Conservation (phyloP, 2,329 filamentous ascomycete species). For the Trichocomaceae sp. region DNA sequence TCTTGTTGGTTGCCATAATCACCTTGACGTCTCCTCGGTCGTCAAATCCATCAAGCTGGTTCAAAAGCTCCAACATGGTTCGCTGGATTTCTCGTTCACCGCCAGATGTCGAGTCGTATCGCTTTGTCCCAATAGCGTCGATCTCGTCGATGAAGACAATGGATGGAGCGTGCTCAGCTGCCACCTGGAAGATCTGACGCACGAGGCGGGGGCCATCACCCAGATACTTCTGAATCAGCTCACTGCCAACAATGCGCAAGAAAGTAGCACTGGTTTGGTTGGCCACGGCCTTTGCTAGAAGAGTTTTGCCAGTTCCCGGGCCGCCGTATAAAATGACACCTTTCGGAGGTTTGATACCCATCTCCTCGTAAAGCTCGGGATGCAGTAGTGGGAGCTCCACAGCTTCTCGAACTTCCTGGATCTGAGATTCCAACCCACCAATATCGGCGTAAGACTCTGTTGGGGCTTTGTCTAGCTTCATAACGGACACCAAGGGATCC, state of each 20-base stretch:
- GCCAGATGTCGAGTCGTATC: conserved; percentile 94
- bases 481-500: conserved; percentile 91
- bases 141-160: conserved; percentile 99
- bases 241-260: conserved; percentile 91
- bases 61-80: conserved; percentile 96
- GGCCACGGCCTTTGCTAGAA: conserved; percentile 92
- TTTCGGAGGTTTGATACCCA: conserved; percentile 99
- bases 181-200: conserved; percentile 83
- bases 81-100: conserved; percentile 96
- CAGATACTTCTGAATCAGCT: conserved; percentile 97
- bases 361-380: conserved; percentile 97
- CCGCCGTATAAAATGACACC: conserved; percentile 98
- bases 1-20: conserved; percentile 99
- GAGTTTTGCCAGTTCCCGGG: conserved; percentile 92
- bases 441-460: conserved; percentile 99
- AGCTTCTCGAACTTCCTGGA: conserved; percentile 95
- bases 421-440: conserved; percentile 88
- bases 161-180: conserved; percentile 89
- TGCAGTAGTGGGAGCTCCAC: conserved; percentile 92
- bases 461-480: conserved; percentile 98
- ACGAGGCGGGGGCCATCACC: conserved; percentile 92
- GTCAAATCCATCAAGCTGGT: conserved; percentile 97
- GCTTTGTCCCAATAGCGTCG: conserved; percentile 96
- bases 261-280: conserved; percentile 99
- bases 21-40: conserved; percentile 99